Evolutionary conservation across 768 basidiomycete genomes (phyloP).

Genomic region (Kwoniella mangroviensis): DNA sequence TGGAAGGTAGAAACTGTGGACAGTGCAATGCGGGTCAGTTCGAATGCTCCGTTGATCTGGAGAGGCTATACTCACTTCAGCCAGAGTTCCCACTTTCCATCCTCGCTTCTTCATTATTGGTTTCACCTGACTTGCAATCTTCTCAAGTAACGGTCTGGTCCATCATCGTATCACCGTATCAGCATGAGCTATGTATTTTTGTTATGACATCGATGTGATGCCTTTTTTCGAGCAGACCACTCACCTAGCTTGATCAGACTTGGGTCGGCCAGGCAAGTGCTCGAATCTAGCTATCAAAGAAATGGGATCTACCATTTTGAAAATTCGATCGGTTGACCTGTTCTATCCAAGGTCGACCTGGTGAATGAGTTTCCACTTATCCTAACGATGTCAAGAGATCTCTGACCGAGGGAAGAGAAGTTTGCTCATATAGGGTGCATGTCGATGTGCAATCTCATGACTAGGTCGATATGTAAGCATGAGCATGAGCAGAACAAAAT

Average conservation of each 20-base stretch:
- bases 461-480: background rate
- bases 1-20: constrained; percentile 39
- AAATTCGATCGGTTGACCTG: background rate
- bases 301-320: constrained; percentile 51
- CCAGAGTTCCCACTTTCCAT: constrained; percentile 65
- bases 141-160: constrained; percentile 45
- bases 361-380: background rate
- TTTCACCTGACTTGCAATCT: constrained; percentile 68
- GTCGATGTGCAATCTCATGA: background rate
- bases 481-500: background rate
- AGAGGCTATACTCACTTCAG: constrained; percentile 44
- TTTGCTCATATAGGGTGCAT: background rate
- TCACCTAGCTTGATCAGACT: constrained; percentile 49
- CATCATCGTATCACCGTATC: background rate
- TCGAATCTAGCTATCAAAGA: constrained; percentile 37
- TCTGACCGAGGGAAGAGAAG: background rate
- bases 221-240: constrained; percentile 2
- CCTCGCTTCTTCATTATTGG: constrained; percentile 87
- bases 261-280: constrained; percentile 45
- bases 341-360: background rate
- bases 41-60: too few species aligned
- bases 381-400: too few species aligned
- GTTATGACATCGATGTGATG: background rate
- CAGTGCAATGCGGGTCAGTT: background rate
- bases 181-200: background rate